phyloP scores from a whole-genome alignment of 805 yeast genomes.

The Teunomyces funiuensis region DNA sequence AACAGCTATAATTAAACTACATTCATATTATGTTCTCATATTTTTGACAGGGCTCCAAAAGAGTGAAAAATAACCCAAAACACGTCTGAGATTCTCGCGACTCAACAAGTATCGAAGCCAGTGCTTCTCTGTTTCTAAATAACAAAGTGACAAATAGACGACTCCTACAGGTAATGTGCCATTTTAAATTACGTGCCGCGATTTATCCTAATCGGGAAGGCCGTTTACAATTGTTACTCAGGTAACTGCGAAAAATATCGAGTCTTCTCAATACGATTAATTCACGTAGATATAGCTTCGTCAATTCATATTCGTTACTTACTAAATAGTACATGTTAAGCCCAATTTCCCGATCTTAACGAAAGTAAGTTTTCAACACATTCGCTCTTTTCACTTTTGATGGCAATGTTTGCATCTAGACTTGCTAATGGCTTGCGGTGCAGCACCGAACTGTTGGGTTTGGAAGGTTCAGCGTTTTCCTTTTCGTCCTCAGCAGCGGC shows the following conservation, averaged over 20 bases:
- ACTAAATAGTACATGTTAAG: constrained; percentile 4
- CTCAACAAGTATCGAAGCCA: no score
- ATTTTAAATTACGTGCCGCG: constrained; percentile 1
- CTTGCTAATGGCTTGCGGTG: constrained; percentile 25
- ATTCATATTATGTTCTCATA: no score
- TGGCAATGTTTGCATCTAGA: constrained; percentile 19
- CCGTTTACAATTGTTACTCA: not conserved
- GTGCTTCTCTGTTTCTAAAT: no score
- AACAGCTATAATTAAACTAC: no score
- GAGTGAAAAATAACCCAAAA: no score
- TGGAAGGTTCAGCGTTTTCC: constrained; percentile 17
- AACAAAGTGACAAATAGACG: no score
- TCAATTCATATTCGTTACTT: constrained; percentile 1
- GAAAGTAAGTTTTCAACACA: constrained; percentile 40
- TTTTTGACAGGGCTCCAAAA: no score
- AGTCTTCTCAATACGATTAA: not conserved
- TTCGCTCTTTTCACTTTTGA: constrained; percentile 11
- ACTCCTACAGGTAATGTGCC: not conserved
- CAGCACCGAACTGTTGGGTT: constrained; percentile 7
- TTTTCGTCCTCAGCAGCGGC: constrained; percentile 23
- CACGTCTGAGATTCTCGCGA: no score
- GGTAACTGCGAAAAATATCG: not conserved
- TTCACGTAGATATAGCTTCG: not conserved
- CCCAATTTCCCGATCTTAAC: constrained; percentile 37
- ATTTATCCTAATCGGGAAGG: constrained; percentile 4